Percentiles rank a stretch among this genome's conserved stretches.
Conservation (phyloP, 2,329 filamentous ascomycete species). For the Pyrenophora tritici-repentis region DNA sequence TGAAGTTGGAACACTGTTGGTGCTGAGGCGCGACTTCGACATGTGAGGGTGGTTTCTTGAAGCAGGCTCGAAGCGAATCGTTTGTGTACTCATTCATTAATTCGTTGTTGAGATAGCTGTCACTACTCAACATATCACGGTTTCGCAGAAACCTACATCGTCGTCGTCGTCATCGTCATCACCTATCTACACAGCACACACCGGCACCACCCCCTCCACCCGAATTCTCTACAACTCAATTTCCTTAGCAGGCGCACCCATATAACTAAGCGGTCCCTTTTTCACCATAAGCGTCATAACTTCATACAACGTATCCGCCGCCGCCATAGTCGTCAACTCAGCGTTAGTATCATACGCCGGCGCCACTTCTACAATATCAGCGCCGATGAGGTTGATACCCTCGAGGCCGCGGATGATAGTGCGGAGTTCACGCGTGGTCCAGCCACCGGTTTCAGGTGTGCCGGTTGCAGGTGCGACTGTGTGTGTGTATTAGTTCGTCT, state of each 20-base stretch:
- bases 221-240: no score
- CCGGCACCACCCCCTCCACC: no score
- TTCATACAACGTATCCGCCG: conserved; percentile 73
- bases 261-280: conserved; percentile 68
- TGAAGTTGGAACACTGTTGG: no score
- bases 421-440: conserved; percentile 73
- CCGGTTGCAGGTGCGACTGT: conserved; percentile 72
- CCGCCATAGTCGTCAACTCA: conserved; percentile 74
- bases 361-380: conserved; percentile 74
- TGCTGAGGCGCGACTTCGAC: no score
- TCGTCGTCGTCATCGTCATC: not conserved
- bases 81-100: no score
- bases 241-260: conserved; percentile 41
- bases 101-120: not conserved
- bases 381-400: conserved; percentile 69
- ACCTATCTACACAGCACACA: not conserved
- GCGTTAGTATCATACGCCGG: conserved; percentile 75
- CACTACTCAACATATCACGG: not conserved
- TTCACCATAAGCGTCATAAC: conserved; percentile 84
- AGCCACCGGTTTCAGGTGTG: conserved; percentile 76
- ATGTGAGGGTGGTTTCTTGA: no score
- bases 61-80: no score
- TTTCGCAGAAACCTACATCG: not conserved
- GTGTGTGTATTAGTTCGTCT: no score
- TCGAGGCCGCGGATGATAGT: conserved; percentile 73